A percentile compares a stretch with the other conserved stretches of the same genome.
Evolutionary conservation across 2,329 filamentous ascomycete genomes (phyloP).

Genomic region (Sarocladiaceae sp.): DNA sequence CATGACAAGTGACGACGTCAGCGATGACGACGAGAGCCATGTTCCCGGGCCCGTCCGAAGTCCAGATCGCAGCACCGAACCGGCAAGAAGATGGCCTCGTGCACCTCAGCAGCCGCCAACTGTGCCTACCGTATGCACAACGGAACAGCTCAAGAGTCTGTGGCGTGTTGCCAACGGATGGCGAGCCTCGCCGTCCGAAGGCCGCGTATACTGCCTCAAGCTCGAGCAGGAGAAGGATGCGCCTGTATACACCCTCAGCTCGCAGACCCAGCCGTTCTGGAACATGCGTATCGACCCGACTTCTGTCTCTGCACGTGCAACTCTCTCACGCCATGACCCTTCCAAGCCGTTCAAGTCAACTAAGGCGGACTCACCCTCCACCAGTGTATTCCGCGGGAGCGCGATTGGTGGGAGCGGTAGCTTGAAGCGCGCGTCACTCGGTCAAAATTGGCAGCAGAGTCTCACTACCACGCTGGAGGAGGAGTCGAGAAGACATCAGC

Average conservation of each 20-base stretch:
- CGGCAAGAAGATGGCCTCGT: slow-evolving; percentile 18
- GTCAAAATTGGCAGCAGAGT: slow-evolving; percentile 50
- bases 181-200: slow-evolving; percentile 54
- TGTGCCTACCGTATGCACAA: slow-evolving; percentile 46
- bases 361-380: slow-evolving; percentile 21
- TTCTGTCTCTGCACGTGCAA: slow-evolving; percentile 55
- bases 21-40: slow-evolving; percentile 15
- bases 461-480: slow-evolving; percentile 54
- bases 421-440: slow-evolving; percentile 10
- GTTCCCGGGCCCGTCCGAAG: slow-evolving; percentile 15
- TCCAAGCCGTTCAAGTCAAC: slow-evolving; percentile 47
- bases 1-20: too few relatives aligned
- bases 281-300: slow-evolving; percentile 58
- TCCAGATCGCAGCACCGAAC: slow-evolving; percentile 16
- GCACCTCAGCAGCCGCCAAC: slow-evolving; percentile 35
- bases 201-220: slow-evolving; percentile 52
- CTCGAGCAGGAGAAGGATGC: slow-evolving; percentile 51
- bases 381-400: slow-evolving; percentile 15
- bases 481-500: slow-evolving; percentile 43
- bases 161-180: slow-evolving; percentile 68
- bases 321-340: slow-evolving; percentile 54
- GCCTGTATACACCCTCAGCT: slow-evolving; percentile 61
- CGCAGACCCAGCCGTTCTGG: slow-evolving; percentile 58
- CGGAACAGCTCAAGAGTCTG: slow-evolving; percentile 55
- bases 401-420: not conserved